Conservation (phyloP, 2,329 filamentous ascomycete species). For the Neofusicoccum laricinum region DNA sequence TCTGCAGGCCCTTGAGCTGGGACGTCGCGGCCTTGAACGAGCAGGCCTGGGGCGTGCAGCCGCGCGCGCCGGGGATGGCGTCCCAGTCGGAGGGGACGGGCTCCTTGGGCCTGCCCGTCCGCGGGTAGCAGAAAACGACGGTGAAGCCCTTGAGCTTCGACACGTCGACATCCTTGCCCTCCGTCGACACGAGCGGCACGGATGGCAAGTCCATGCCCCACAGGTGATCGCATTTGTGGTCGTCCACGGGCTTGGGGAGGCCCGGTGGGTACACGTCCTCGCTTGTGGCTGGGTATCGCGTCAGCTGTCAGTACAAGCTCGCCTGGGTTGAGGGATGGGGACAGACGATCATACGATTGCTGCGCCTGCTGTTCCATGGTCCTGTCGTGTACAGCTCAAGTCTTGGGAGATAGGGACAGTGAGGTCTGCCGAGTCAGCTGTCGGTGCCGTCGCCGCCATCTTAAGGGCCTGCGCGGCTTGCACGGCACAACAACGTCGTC, state of each 20-base stretch:
- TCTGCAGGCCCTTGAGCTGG: conserved; percentile 29
- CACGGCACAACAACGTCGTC: background rate
- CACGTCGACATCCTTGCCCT: conserved; percentile 29
- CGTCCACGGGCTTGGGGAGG: conserved; percentile 39
- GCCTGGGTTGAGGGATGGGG: no score
- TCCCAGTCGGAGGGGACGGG: conserved; percentile 42
- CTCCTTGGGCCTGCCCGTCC: conserved; percentile 39
- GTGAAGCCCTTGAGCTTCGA: conserved; percentile 36
- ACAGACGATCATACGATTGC: background rate
- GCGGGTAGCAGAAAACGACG: conserved; percentile 44
- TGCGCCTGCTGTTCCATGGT: background rate
- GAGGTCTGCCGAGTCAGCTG: background rate
- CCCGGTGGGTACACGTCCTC: conserved; percentile 26
- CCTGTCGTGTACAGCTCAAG: background rate
- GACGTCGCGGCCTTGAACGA: conserved; percentile 38
- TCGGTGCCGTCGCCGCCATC: background rate
- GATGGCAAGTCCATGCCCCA: conserved; percentile 25
- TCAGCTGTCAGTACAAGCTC: background rate
- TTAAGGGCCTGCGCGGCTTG: background rate
- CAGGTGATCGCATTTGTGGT: conserved; percentile 41
- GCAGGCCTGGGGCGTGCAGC: conserved; percentile 46
- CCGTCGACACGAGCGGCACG: conserved; percentile 33
- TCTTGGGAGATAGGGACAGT: background rate
- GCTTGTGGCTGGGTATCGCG: background rate
- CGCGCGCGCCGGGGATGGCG: conserved; percentile 42